Percentiles rank a stretch among this genome's conserved stretches.
These are phyloP conservation scores for Arachnomyces sp. DNA, from an alignment of 2,329 filamentous ascomycete genomes.

Conservation along the genomic window DNA sequence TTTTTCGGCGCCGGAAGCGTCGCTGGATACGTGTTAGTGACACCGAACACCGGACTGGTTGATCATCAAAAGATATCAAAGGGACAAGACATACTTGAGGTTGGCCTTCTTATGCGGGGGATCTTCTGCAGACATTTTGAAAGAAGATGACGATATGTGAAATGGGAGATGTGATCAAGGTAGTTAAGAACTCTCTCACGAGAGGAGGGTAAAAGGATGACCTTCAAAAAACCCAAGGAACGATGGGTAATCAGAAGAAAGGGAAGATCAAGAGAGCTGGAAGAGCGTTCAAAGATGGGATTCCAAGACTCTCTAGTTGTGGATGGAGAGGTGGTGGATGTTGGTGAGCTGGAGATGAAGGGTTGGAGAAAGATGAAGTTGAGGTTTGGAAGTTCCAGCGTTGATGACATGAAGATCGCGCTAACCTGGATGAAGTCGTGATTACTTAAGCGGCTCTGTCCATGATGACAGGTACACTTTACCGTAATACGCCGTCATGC, in stretches of 20 bases:
- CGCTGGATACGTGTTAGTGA: constrained; percentile 47
- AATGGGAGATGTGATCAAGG: constrained; percentile 20
- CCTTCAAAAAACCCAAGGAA: constrained; percentile 7
- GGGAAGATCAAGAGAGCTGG: constrained; percentile 1
- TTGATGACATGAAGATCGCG: constrained; percentile 3
- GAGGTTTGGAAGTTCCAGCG: constrained; percentile 1
- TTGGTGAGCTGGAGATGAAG: constrained; percentile 2
- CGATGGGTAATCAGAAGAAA: constrained; percentile 9
- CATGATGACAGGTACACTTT: too few relatives aligned
- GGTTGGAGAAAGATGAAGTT: constrained; percentile 11
- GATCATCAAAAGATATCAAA: neutral
- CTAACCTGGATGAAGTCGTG: constrained; percentile 9
- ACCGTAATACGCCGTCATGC: too few relatives aligned
- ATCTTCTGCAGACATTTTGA: constrained; percentile 64
- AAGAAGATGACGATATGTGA: constrained; percentile 14
- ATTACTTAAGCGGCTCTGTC: constrained; percentile 1
- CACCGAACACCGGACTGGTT: constrained; percentile 11
- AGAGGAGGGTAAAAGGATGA: constrained; percentile 11
- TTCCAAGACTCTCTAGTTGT: too few relatives aligned
- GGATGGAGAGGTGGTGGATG: too few relatives aligned
- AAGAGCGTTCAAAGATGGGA: neutral
- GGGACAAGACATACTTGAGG: constrained; percentile 60
- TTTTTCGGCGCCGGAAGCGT: constrained; percentile 79
- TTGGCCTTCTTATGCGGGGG: constrained; percentile 70
- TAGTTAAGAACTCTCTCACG: constrained; percentile 15